Percentiles rank a stretch among this genome's conserved stretches.
Conservation (phyloP, 2,329 filamentous ascomycete species). For the Bipolaris oryzae region DNA sequence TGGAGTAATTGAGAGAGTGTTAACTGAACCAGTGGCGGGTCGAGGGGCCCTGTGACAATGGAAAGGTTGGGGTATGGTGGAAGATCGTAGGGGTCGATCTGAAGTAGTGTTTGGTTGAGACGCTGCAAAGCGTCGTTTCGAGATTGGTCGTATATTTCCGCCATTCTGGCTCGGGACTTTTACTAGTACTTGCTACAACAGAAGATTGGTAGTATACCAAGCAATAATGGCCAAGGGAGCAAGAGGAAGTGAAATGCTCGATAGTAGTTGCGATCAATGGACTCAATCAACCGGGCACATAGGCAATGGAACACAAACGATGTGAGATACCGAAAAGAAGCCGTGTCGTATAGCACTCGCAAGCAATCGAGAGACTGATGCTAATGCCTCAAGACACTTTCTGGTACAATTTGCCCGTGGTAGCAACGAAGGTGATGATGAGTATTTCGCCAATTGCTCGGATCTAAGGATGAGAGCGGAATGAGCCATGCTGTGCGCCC, state of each 20-base stretch:
- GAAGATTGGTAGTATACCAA: neutral
- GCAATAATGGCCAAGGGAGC: neutral
- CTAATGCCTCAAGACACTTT: slow-evolving; percentile 12
- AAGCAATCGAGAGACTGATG: slow-evolving; percentile 22
- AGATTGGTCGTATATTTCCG: slow-evolving; percentile 35
- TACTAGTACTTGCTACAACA: neutral
- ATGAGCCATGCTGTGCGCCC: slow-evolving; percentile 10
- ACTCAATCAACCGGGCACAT: slow-evolving; percentile 9
- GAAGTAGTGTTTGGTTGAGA: slow-evolving; percentile 47
- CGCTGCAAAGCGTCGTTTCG: slow-evolving; percentile 40
- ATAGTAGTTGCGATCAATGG: slow-evolving; percentile 16
- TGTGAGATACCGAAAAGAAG: slow-evolving; percentile 23
- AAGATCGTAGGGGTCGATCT: slow-evolving; percentile 47
- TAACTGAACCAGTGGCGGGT: slow-evolving; percentile 72
- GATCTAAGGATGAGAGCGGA: slow-evolving; percentile 34
- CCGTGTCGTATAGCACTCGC: slow-evolving; percentile 28
- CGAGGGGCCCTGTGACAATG: slow-evolving; percentile 69
- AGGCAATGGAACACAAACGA: slow-evolving; percentile 22
- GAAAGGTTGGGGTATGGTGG: slow-evolving; percentile 55
- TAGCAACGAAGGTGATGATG: slow-evolving; percentile 11
- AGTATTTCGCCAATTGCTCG: slow-evolving; percentile 41
- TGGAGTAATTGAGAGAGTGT: slow-evolving; percentile 75
- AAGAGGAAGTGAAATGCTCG: neutral
- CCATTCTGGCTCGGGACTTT: slow-evolving; percentile 21
- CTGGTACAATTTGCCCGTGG: slow-evolving; percentile 17